A percentile compares a stretch with the other conserved stretches of the same genome.
Conservation (phyloP, 345 rosid species). For the Populus simonii region DNA sequence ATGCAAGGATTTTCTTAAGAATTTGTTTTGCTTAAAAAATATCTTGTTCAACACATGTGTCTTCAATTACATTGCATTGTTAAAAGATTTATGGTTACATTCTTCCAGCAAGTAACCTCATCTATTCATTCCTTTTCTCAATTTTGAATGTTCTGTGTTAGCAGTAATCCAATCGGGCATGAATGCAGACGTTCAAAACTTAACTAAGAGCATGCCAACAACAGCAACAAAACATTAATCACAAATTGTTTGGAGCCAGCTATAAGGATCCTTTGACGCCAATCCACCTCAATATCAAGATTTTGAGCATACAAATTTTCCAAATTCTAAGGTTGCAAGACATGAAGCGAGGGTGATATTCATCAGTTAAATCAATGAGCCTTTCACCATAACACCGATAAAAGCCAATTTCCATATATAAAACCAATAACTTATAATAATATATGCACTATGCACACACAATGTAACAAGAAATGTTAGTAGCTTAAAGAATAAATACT, state of each 20-base stretch:
- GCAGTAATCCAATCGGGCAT: neutral
- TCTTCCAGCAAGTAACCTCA: too few relatives aligned
- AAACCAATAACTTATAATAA: too few relatives aligned
- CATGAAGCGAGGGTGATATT: neutral
- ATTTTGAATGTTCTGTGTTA: neutral
- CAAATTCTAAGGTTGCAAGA: neutral
- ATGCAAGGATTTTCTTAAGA: conserved; percentile 13
- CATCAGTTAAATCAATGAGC: neutral
- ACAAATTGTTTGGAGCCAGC: neutral
- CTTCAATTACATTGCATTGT: neutral
- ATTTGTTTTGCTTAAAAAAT: conserved; percentile 2
- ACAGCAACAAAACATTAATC: too few relatives aligned
- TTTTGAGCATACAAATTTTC: neutral
- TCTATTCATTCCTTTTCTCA: neutral
- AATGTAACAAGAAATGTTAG: neutral
- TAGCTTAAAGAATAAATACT: neutral
- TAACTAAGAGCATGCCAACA: neutral
- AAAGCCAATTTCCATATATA: neutral
- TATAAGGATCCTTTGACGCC: neutral
- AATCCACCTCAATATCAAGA: too few relatives aligned
- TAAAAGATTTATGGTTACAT: too few relatives aligned
- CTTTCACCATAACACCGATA: neutral
- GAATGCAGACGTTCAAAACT: neutral
- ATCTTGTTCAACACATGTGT: neutral
- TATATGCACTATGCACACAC: neutral